These are phyloP conservation scores for Massariosphaeria phaeospora DNA, from an alignment of 495 filamentous ascomycete species.

Conservation along the genomic window DNA sequence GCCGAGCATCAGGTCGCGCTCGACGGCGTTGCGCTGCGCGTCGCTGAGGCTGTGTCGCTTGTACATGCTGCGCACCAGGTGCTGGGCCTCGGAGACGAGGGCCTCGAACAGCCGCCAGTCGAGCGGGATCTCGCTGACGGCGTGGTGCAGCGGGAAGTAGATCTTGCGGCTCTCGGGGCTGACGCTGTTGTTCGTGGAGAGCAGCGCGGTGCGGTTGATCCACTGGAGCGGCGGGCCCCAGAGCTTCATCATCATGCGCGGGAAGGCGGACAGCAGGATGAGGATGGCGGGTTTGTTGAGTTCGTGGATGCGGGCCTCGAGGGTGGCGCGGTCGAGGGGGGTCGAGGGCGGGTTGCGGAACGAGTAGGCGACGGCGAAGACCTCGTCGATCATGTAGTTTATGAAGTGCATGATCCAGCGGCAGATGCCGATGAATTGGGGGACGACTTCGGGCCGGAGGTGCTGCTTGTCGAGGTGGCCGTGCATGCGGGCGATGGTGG, in stretches of 20 bases:
- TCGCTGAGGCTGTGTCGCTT: slow-evolving; percentile 10
- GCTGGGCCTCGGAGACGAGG: slow-evolving; percentile 48
- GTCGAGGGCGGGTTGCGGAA: slow-evolving; percentile 44
- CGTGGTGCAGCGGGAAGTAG: slow-evolving; percentile 24
- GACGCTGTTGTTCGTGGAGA: slow-evolving; percentile 20
- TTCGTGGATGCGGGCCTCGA: slow-evolving; percentile 45
- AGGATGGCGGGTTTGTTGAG: slow-evolving; percentile 54
- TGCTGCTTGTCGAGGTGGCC: slow-evolving; percentile 21
- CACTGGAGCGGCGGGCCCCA: slow-evolving; percentile 54
- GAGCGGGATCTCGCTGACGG: slow-evolving; percentile 47
- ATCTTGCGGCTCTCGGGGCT: slow-evolving; percentile 20
- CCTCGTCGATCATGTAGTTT: slow-evolving; percentile 61
- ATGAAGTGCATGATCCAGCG: slow-evolving; percentile 67
- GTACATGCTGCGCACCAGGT: slow-evolving; percentile 36
- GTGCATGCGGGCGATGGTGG: slow-evolving; percentile 49
- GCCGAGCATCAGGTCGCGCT: slow-evolving; percentile 33
- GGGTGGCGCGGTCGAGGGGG: slow-evolving; percentile 44
- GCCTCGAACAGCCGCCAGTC: slow-evolving; percentile 48
- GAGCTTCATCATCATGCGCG: slow-evolving; percentile 64
- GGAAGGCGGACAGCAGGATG: slow-evolving; percentile 66
- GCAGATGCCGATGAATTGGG: slow-evolving; percentile 51
- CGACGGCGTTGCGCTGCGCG: slow-evolving; percentile 20
- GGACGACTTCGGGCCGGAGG: slow-evolving; percentile 45
- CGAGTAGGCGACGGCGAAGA: slow-evolving; percentile 58
- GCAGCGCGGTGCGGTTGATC: slow-evolving; percentile 3